Evolutionary conservation across 345 rosid species (phyloP), one percentile per base, ranked within the genome.

Genomic region (Bretschneidera sinensis): DNA sequence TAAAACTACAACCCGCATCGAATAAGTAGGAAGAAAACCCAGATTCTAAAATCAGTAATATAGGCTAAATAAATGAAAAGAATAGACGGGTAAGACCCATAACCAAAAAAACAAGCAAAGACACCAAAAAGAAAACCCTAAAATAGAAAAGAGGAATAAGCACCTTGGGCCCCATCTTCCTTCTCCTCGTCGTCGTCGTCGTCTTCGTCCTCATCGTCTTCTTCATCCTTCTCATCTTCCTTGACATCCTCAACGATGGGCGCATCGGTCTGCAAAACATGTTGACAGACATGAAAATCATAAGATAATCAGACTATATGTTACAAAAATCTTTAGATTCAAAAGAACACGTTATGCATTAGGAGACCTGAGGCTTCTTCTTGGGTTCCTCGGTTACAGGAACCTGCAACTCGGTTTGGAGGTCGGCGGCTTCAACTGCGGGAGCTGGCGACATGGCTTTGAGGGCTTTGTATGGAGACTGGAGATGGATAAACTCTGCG

Each of bases 231-330:
- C 3, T 84, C 84, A 1, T 81, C 84, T 1, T 88, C 89, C 68
- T 83, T 83, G 51, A 81, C 83, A 60, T 88, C 96, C 76, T 85
- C 96, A 17, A 83, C 81, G 2, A 82, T 66, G 19, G 85, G 81
- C 49, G 70, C 85, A 60, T 88, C 91, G 21, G 48, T 71, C 79
- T 79, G 66, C 45, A 63, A 51, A 39, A 49, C 25, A 31, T 33
- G 28, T 2, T 21, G 20, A 0, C 13, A 19, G 55, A 62, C 57
- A 24, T 17, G 53, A 23, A 48, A 19, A 10, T 22, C 11, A 48
- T 21, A 9, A 11, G 45, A 39, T 13, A 39, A 39, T 39, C 1
- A 39, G 10, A 39, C 11, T 28, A 28, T 2, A 21, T 0, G 24
- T 15, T 49, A 21, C 54, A 14, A 11, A 15, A 61, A 52, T 25